Conservation (phyloP, 768 basidiomycete species). For the Calocera viscosa region DNA sequence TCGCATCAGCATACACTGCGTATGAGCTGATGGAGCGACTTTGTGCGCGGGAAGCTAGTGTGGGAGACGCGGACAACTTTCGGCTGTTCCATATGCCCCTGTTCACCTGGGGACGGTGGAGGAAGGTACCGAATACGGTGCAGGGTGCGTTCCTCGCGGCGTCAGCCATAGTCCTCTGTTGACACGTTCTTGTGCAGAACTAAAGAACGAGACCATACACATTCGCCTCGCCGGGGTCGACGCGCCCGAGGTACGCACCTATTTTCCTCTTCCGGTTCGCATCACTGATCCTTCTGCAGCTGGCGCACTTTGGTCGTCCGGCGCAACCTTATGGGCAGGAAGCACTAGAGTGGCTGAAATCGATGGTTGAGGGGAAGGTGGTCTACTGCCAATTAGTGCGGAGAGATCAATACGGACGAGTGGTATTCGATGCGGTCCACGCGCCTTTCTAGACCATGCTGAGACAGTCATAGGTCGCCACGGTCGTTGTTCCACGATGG, state of each 20-base stretch:
- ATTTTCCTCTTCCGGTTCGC: neutral
- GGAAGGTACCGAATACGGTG: constrained; percentile 49
- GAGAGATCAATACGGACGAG: constrained; percentile 72
- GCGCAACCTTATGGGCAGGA: constrained; percentile 66
- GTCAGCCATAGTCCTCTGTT: neutral
- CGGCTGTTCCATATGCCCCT: constrained; percentile 75
- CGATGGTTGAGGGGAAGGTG: constrained; percentile 40
- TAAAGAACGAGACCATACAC: constrained; percentile 71
- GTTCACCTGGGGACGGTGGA: constrained; percentile 58
- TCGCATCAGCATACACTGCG: neutral
- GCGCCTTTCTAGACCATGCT: neutral
- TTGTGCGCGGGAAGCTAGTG: constrained; percentile 32
- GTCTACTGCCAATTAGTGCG: constrained; percentile 61
- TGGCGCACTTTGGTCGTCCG: constrained; percentile 71
- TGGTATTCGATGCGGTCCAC: constrained; percentile 39
- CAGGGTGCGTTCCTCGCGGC: constrained; percentile 37
- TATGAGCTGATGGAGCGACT: neutral
- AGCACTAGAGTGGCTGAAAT: constrained; percentile 57
- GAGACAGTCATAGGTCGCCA: constrained; percentile 43
- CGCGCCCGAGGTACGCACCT: constrained; percentile 62
- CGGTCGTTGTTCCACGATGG: constrained; percentile 43
- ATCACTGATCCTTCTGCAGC: constrained; percentile 30
- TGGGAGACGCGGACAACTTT: constrained; percentile 82
- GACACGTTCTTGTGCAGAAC: constrained; percentile 37
- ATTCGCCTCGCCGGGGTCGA: constrained; percentile 85